These are phyloP conservation scores for Ceratocystis harringtonii DNA, from an alignment of 2,329 filamentous ascomycete species.

Conservation along the genomic window DNA sequence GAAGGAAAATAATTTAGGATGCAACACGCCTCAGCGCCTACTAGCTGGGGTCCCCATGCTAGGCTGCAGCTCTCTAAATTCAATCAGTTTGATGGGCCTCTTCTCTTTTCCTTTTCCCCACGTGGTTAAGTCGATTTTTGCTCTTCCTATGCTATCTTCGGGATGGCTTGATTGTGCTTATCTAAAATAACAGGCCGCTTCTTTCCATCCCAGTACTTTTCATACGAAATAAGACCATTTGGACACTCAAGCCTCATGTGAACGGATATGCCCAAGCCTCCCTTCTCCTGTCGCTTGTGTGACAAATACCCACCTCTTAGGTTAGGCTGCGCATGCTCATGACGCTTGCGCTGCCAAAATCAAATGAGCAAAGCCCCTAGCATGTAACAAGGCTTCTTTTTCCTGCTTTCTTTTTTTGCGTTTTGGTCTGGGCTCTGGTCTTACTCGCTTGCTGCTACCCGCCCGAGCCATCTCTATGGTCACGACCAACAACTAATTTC, in stretches of 20 bases:
- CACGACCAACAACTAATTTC: too few species aligned
- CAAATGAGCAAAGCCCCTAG: background rate
- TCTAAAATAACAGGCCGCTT: background rate
- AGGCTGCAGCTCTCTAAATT: background rate
- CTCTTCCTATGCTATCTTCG: background rate
- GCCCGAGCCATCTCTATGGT: too few species aligned
- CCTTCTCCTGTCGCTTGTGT: background rate
- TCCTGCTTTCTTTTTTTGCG: background rate
- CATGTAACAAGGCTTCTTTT: background rate
- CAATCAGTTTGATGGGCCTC: background rate
- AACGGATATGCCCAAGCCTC: background rate
- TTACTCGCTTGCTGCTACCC: too few species aligned
- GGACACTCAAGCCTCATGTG: background rate
- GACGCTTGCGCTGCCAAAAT: background rate
- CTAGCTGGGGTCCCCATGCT: background rate
- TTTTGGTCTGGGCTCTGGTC: background rate
- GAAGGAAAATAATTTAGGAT: background rate
- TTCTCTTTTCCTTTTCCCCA: background rate
- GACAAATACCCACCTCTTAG: background rate
- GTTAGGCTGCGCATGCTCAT: background rate
- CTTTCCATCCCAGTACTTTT: background rate
- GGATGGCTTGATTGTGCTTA: background rate
- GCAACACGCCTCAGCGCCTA: background rate
- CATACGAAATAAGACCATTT: background rate
- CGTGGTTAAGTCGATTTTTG: background rate